A percentile compares a stretch with the other conserved stretches of the same genome.
Evolutionary conservation across 2,329 filamentous ascomycete genomes (phyloP).

Genomic region (Penicillium rolfsii): DNA sequence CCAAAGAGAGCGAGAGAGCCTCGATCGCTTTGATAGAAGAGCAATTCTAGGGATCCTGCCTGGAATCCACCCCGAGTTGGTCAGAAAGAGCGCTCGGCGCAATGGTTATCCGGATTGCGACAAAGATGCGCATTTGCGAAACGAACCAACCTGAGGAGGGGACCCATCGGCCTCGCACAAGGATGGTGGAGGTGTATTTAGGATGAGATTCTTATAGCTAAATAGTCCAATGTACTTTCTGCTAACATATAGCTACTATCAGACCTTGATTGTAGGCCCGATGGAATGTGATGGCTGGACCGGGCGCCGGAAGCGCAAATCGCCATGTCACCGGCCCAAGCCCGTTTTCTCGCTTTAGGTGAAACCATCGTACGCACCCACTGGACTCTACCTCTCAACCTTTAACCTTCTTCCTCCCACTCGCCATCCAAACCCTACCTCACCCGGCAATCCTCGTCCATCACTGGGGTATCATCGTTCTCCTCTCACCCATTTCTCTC

Average conservation of each 20-base stretch:
- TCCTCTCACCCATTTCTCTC: slow-evolving; percentile 19
- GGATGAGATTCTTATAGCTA: not conserved
- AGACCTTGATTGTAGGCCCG: slow-evolving; percentile 4
- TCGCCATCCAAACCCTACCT: slow-evolving; percentile 21
- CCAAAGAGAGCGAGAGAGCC: not conserved
- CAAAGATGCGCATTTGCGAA: slow-evolving; percentile 32
- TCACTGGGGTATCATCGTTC: slow-evolving; percentile 21
- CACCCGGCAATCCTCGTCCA: slow-evolving; percentile 8
- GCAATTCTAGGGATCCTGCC: not conserved
- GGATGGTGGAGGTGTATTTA: not conserved
- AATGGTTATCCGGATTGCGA: slow-evolving; percentile 30
- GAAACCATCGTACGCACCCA: slow-evolving; percentile 46
- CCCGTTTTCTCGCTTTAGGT: slow-evolving; percentile 46
- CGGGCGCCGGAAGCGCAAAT: slow-evolving; percentile 34
- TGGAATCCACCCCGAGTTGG: slow-evolving; percentile 7
- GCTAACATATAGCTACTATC: not conserved
- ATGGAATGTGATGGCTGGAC: slow-evolving; percentile 26
- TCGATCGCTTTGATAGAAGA: not conserved
- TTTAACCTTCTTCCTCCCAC: slow-evolving; percentile 16
- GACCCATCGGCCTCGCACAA: slow-evolving; percentile 1
- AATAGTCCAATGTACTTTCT: not conserved
- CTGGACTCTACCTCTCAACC: slow-evolving; percentile 18
- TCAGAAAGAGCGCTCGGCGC: slow-evolving; percentile 30
- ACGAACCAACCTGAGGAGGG: slow-evolving; percentile 5
- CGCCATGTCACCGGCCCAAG: slow-evolving; percentile 39